Evolutionary conservation across 768 basidiomycete species (phyloP).

Genomic region (Lanmaoa rubissima): DNA sequence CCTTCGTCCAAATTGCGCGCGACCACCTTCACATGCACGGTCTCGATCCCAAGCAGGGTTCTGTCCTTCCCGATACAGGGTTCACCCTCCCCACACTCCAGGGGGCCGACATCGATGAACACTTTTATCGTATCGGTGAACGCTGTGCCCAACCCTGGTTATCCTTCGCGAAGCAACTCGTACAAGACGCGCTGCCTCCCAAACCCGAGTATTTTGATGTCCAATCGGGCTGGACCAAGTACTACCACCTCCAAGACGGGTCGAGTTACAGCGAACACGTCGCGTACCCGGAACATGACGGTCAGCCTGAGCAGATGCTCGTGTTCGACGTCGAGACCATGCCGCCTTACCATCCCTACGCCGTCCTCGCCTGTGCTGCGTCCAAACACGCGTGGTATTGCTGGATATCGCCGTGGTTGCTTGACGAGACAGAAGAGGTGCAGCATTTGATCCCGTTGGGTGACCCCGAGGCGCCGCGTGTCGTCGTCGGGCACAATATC

Average conservation of each 20-base stretch:
- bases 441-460: constrained; percentile 78
- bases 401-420: constrained; percentile 94
- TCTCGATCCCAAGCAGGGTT: constrained; percentile 76
- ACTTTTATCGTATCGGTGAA: constrained; percentile 80
- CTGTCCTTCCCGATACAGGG: constrained; percentile 71
- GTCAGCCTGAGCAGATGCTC: constrained; percentile 68
- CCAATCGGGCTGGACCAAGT: constrained; percentile 88
- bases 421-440: constrained; percentile 55
- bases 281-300: constrained; percentile 60
- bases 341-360: constrained; percentile 75
- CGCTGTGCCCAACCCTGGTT: constrained; percentile 77
- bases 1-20: constrained; percentile 71
- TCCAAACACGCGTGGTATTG: constrained; percentile 87
- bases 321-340: constrained; percentile 95
- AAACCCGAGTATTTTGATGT: constrained; percentile 52
- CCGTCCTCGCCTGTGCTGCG: constrained; percentile 87
- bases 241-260: constrained; percentile 68
- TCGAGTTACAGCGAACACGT: constrained; percentile 75
- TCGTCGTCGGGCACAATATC: constrained; percentile 93
- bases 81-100: constrained; percentile 86
- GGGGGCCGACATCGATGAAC: constrained; percentile 78
- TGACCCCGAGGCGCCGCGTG: constrained; percentile 44
- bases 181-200: constrained; percentile 53
- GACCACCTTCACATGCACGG: constrained; percentile 81
- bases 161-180: constrained; percentile 59